A percentile compares a stretch with the other conserved stretches of the same genome.
These are phyloP conservation scores for Litsea cubeba DNA, from an alignment of 164 flowering plant genomes.

Conservation along the genomic window DNA sequence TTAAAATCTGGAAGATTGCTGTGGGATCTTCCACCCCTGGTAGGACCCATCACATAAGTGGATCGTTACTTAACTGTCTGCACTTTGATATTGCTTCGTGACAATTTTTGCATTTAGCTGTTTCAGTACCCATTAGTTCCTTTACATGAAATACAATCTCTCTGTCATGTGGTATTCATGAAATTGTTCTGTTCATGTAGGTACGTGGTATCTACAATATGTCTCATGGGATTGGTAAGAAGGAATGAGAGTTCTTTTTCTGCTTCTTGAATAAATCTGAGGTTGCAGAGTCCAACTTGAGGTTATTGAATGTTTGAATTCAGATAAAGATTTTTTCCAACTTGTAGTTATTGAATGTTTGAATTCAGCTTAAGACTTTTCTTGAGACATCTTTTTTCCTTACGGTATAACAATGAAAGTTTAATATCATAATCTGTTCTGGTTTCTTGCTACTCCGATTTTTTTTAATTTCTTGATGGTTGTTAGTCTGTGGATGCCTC, in stretches of 20 bases:
- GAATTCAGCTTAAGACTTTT: background rate
- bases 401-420: background rate
- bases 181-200: conserved; percentile 24
- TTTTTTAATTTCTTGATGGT: background rate
- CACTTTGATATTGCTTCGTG: background rate
- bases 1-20: too few species aligned
- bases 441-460: background rate
- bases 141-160: background rate
- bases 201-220: conserved; percentile 73
- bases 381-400: background rate
- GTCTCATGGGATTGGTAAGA: conserved; percentile 81
- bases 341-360: background rate
- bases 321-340: background rate
- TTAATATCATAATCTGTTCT: background rate
- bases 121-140: too few species aligned
- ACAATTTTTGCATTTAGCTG: background rate
- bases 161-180: background rate
- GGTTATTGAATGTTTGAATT: background rate
- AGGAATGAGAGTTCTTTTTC: conserved; percentile 39
- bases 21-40: background rate
- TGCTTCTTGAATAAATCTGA: background rate
- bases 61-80: background rate
- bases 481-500: background rate
- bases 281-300: background rate
- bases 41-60: background rate